phyloP scores from a whole-genome alignment of 2,329 filamentous ascomycete genomes.

The Colletotrichum paranaense region DNA sequence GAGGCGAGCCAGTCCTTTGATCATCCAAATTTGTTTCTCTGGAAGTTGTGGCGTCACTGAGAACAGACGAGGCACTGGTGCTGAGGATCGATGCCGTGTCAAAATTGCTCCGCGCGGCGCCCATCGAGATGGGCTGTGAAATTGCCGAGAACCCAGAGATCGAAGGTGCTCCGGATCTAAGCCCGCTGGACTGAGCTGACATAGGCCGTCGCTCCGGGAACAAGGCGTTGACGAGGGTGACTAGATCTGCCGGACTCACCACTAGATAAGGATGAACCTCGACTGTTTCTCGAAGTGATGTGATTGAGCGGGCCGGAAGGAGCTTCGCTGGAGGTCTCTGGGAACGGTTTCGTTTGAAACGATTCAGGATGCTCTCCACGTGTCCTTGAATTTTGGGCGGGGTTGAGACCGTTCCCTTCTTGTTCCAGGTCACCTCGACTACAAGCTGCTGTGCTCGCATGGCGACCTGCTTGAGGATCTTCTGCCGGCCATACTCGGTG shows the following conservation, averaged over 20 bases:
- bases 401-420: constrained; percentile 70
- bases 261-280: constrained; percentile 85
- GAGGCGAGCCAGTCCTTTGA: constrained; percentile 58
- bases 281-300: constrained; percentile 78
- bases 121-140: constrained; percentile 76
- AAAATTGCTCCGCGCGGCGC: constrained; percentile 64
- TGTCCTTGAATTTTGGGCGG: constrained; percentile 73
- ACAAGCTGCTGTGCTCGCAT: constrained; percentile 83
- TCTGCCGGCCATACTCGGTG: constrained; percentile 88
- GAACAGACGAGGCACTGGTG: constrained; percentile 77
- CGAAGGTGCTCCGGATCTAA: constrained; percentile 75
- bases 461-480: constrained; percentile 82
- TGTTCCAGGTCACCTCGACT: constrained; percentile 80
- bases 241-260: constrained; percentile 81
- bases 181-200: constrained; percentile 70
- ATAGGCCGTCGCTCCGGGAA: constrained; percentile 80
- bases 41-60: constrained; percentile 76
- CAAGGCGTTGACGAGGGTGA: constrained; percentile 83
- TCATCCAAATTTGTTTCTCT: constrained; percentile 72
- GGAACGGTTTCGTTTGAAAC: constrained; percentile 68
- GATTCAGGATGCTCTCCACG: constrained; percentile 76
- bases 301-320: constrained; percentile 77
- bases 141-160: constrained; percentile 75
- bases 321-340: constrained; percentile 66
- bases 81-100: constrained; percentile 79